Evolutionary conservation across 345 rosid genomes (phyloP), one percentile per base, ranked within the genome.

Genomic region (Heritiera fomes): DNA sequence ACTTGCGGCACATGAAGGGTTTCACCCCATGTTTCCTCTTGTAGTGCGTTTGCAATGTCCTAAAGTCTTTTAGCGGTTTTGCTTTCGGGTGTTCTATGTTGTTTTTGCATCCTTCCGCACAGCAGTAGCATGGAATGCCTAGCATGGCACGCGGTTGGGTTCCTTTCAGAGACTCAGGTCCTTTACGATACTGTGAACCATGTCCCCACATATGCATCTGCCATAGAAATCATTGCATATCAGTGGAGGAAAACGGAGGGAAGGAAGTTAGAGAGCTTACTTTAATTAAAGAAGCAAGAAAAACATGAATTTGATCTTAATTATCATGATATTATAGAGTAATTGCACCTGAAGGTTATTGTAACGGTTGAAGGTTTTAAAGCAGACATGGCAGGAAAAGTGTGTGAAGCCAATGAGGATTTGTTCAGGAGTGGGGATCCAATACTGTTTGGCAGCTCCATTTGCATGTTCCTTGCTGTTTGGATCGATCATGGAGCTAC

Each of bases 151-250:
- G 86, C 17, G 97, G 97, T 71, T 93, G 93, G 0, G 87, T 84
- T 47, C 97, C 97, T 85, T 86, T 93, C 6, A 93, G 83, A 1
- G 94, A 92, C 53, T 90, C 92, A 0, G 97, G 88, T 9, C 98
- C 96, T 79, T 84, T 86, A 1, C 98, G 84, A 75, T 91, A 93
- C 73, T 93, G 94, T 43, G 97, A 92, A 77, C 97, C 95, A 49
- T 94, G 98, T 3, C 97, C 97, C 98, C 98, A 94, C 95, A 93
- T 88, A 83, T 93, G 98, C 97, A 94, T 94, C 97, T 89, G 84
- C 74, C 66, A 43, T 23, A 2, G 60, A 41, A 60, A 61, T 20
- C n/a, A 73, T n/a, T 11, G 30, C 8, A 30, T 40, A 65, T 45
- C 23, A 76, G 75, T 68, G 15, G 23, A 15, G 49, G 10, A 11